These are phyloP conservation scores for Fistulinella cinereoalba DNA, from an alignment of 1,284 basidiomycete genomes.

Conservation along the genomic window DNA sequence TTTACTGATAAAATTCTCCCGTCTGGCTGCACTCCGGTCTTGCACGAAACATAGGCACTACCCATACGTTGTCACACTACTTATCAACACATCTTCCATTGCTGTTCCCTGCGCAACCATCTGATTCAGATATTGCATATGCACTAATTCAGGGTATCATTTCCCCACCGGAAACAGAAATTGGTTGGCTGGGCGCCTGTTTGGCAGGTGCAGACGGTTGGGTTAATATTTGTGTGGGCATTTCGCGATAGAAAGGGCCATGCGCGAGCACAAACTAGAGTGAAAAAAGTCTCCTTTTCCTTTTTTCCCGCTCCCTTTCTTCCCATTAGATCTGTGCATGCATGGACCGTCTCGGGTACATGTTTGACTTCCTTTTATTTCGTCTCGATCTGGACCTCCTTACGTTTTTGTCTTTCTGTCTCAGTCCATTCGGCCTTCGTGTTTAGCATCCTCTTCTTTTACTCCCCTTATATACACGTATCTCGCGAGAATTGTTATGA, in stretches of 20 bases:
- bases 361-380: not conserved
- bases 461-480: constrained; percentile 2
- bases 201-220: constrained; percentile 93
- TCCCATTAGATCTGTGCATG: too few relatives aligned
- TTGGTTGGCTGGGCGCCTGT: constrained; percentile 91
- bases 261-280: not conserved
- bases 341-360: too few relatives aligned
- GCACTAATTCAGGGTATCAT: constrained; percentile 87
- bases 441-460: not conserved
- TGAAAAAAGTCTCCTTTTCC: not conserved
- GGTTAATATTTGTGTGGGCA: constrained; percentile 82
- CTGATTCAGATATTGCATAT: constrained; percentile 51
- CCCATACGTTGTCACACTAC: constrained; percentile 59
- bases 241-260: constrained; percentile 34
- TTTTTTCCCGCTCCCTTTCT: too few relatives aligned
- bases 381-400: not conserved
- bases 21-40: not conserved
- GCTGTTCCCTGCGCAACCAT: constrained; percentile 51
- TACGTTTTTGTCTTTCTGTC: too few relatives aligned
- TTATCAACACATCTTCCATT: constrained; percentile 62
- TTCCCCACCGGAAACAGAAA: constrained; percentile 81
- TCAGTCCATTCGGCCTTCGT: too few relatives aligned
- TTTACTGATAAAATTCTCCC: not conserved
- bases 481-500: constrained; percentile 5
- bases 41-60: constrained; percentile 43